Evolutionary conservation across 345 rosid species (phyloP), one percentile per base, ranked within the genome.

Genomic region (Brassica incana): DNA sequence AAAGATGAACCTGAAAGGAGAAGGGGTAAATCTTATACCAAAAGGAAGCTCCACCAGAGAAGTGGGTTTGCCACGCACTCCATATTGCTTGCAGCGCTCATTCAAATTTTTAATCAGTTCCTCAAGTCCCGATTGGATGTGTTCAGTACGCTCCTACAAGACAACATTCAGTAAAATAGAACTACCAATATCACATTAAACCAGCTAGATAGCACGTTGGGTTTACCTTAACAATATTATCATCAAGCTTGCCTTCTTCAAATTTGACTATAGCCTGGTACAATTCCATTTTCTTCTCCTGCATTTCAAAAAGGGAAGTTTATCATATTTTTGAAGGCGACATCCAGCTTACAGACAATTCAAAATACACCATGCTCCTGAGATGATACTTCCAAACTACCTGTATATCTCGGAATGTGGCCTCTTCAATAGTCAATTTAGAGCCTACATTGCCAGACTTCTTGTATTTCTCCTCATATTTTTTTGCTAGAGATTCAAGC

Each of bases 341-440:
- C 54, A 27, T 27, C 30, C 30, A 27, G 30, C 30, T 27, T 27
- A 27, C 30, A 27, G 30, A 27, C 30, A 77, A 78, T 62, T 52
- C 30, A 54, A 11, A 54, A 45, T 27, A 76, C 8, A 59, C 33
- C 69, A 62, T 48, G 48, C 69, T 35, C 72, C 68, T 5, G 66
- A n/a, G 72, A 78, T 65, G 45, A 58, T 15, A 45, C 38, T 83
- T 59, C 69, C 20, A 67, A 60, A 80, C 38, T 83, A 95, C 99
- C 97, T 95, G 99, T 84, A 93, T 86, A 88, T 93, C 97, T 30
- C 98, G 98, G 84, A 95, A 95, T 18, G 99, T 91, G 56, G 99
- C 92, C 87, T 95, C 97, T 83, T 95, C 99, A 76, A 93, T 88
- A 65, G 92, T 88, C 82, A 95, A 83, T 76, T 87, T 91, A 76